Evolutionary conservation across 352 stramenopile genomes (phyloP), one percentile per base, ranked within the genome.

Genomic region (Halophytophthora batemanensis): DNA sequence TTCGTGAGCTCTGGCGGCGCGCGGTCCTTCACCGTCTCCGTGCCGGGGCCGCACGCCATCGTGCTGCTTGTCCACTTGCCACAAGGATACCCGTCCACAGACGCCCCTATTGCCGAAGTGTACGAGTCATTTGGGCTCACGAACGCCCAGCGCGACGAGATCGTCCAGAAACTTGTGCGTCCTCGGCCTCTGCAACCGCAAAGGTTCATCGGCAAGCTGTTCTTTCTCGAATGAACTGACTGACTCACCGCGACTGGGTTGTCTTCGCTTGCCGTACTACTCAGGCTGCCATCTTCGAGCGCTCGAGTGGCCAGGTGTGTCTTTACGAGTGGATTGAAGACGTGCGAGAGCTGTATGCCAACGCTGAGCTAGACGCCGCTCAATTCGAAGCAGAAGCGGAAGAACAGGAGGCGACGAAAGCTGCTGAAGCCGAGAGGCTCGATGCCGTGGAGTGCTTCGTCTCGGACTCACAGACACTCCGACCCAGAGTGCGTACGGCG

Each of bases 311-410:
- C 10, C 81, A 92, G 56, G 81, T 89, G 34, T 94, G 84, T 64
- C 68, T 94, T 1, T 94, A 94, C 52, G 81, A 94, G 57, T 94
- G 84, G 84, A 85, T 92, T 35, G 84, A 90, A 58, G 73, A 77
- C 57, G 80, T 90, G 19, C 80, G 81, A 13, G 84, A 94, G 40
- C 78, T 71, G 40, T 91, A 87, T 46, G 64, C 58, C 8, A 74
- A 71, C 44, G 72, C 57, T 46, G 71, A 82, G 40, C 50, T 74
- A 21, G 59, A 72, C 46, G 38, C 50, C 15, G 31, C 59, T 12
- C 28, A 58, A 48, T 19, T 46, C 8, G 37, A 65, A 15, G 56
- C 15, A 29, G 50, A 53, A 37, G 37, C 6, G 44, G 35, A 50
- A 31, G 45, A 33, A 18, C 67, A 33, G 29, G 46, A 59, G 19